These are phyloP conservation scores for Gastrodia elata DNA, from an alignment of 106 monocot species.

Conservation along the genomic window DNA sequence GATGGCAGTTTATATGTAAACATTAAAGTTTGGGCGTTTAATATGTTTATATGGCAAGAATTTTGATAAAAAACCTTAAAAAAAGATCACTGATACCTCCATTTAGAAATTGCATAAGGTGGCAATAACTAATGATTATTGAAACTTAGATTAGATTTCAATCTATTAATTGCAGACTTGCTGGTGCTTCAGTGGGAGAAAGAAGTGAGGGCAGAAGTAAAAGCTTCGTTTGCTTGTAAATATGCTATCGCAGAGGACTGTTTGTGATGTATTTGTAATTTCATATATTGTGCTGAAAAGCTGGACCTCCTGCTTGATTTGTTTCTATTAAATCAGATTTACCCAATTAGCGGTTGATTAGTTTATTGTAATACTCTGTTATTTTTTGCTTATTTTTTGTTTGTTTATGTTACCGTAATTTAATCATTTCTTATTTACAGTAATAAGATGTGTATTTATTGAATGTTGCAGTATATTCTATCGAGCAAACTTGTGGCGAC, in stretches of 20 bases:
- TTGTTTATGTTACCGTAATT: not conserved
- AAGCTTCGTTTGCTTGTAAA: constrained; percentile 4
- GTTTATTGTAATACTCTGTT: not conserved
- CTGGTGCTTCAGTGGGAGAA: constrained; percentile 2
- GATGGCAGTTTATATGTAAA: no score
- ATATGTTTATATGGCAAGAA: no score
- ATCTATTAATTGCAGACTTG: not conserved
- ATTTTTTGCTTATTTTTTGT: not conserved
- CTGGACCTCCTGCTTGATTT: not conserved
- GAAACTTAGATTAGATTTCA: not conserved
- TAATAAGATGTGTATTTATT: no score
- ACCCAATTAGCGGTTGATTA: not conserved
- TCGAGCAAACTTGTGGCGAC: no score
- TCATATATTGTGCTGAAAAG: constrained; percentile 2
- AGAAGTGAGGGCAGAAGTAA: constrained; percentile 1
- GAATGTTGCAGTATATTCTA: no score
- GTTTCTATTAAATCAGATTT: not conserved
- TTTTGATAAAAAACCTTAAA: no score
- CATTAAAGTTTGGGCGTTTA: no score
- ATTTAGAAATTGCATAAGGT: not conserved
- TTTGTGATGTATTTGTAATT: constrained; percentile 1
- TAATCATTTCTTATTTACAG: no score
- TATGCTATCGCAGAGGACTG: not conserved
- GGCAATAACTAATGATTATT: not conserved
- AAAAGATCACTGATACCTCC: no score